Conservation (phyloP, 2,329 filamentous ascomycete species). For the Neocucurbitaria cava region DNA sequence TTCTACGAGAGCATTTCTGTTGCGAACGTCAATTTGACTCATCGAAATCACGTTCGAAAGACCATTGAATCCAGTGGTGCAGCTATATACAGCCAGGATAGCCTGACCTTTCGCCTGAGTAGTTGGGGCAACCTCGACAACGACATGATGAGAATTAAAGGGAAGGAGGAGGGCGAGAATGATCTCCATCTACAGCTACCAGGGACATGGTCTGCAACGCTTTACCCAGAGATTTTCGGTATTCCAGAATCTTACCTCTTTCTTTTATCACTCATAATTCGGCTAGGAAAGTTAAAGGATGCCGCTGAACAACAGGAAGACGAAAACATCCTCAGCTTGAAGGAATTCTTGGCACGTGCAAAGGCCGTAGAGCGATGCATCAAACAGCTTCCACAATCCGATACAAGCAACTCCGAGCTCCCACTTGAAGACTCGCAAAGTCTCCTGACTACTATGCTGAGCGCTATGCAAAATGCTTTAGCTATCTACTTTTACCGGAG, state of each 20-base stretch:
- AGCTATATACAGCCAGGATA: slow-evolving; percentile 37
- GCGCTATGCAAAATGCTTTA: slow-evolving; percentile 53
- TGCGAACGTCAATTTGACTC: slow-evolving; percentile 7
- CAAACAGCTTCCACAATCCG: slow-evolving; percentile 18
- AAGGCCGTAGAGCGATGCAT: slow-evolving; percentile 46
- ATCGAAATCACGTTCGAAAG: slow-evolving; percentile 17
- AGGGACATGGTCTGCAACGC: slow-evolving; percentile 49
- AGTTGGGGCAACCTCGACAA: slow-evolving; percentile 41
- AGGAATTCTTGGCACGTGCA: slow-evolving; percentile 43
- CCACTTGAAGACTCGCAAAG: slow-evolving; percentile 7
- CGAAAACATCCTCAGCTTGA: slow-evolving; percentile 19
- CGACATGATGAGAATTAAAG: slow-evolving; percentile 43
- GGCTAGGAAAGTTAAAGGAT: slow-evolving; percentile 54
- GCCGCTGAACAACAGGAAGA: slow-evolving; percentile 25
- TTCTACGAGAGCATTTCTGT: slow-evolving; percentile 53
- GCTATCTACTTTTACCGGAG: slow-evolving; percentile 57
- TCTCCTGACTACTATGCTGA: slow-evolving; percentile 36
- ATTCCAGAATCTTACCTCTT: slow-evolving; percentile 52
- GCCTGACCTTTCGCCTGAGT: slow-evolving; percentile 42
- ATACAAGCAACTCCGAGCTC: background rate
- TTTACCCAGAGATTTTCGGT: slow-evolving; percentile 56
- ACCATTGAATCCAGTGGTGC: slow-evolving; percentile 22
- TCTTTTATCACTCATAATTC: slow-evolving; percentile 44
- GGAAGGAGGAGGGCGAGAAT: slow-evolving; percentile 52
- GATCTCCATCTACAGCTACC: slow-evolving; percentile 54